A percentile compares a stretch with the other conserved stretches of the same genome.
Conservation (phyloP, 257 asterid genomes). For the Ilex asprella region DNA sequence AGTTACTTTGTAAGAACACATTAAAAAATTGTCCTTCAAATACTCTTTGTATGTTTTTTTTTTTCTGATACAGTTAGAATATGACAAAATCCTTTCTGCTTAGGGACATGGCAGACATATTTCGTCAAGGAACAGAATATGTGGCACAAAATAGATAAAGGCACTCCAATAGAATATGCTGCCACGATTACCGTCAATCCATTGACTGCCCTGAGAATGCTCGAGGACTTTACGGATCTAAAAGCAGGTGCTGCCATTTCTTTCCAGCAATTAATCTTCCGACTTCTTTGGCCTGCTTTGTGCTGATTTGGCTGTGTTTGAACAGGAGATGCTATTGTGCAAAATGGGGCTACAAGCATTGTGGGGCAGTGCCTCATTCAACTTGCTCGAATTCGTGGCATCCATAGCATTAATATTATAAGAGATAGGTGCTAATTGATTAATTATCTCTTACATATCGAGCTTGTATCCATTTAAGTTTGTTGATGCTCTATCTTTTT, state of each 20-base stretch:
- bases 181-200: slow-evolving; percentile 90
- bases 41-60: too few species aligned
- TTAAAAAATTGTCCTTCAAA: too few species aligned
- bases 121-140: slow-evolving; percentile 68
- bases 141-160: slow-evolving; percentile 79
- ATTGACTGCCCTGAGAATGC: slow-evolving; percentile 86
- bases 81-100: slow-evolving; percentile 10
- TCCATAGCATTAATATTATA: slow-evolving; percentile 63
- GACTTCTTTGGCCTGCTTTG: slow-evolving; percentile 7
- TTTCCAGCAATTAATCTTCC: slow-evolving; percentile 6
- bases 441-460: neutral
- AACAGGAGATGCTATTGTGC: slow-evolving; percentile 90
- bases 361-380: slow-evolving; percentile 95
- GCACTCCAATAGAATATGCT: slow-evolving; percentile 80
- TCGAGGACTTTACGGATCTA: slow-evolving; percentile 76
- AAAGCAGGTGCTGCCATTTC: slow-evolving; percentile 45
- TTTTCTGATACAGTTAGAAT: too few species aligned
- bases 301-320: slow-evolving; percentile 14
- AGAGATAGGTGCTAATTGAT: slow-evolving; percentile 72
- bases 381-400: slow-evolving; percentile 80
- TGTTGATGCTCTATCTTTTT: neutral
- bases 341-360: slow-evolving; percentile 96
- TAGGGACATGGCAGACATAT: slow-evolving; percentile 97
- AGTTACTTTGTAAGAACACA: too few species aligned
- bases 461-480: neutral